These are phyloP conservation scores for Phytophthora palmivora DNA, from an alignment of 352 stramenopile genomes.

Conservation along the genomic window DNA sequence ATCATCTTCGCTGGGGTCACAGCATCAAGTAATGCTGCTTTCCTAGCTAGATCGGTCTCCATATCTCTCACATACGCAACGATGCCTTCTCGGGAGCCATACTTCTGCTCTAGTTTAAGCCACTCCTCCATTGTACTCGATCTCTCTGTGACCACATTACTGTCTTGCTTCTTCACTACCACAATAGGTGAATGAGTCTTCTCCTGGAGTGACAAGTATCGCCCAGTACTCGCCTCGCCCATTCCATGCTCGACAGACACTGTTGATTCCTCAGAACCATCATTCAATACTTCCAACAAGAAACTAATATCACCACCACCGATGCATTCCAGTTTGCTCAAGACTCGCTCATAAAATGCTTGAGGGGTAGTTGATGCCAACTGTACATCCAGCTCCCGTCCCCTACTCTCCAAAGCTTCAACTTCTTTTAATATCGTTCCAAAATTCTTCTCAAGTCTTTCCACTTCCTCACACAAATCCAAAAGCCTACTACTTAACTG, in stretches of 20 bases:
- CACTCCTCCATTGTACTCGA: background rate
- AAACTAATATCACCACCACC: background rate
- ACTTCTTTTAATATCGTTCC: background rate
- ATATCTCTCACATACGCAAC: background rate
- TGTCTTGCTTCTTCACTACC: background rate
- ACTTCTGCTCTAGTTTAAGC: conserved; percentile 1
- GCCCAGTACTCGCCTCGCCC: conserved; percentile 5
- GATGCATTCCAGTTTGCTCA: conserved; percentile 1
- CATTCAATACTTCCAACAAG: conserved; percentile 3
- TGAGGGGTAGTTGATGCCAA: conserved; percentile 1
- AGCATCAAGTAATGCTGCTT: background rate
- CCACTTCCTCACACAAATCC: conserved; percentile 2
- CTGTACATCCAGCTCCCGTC: conserved; percentile 1
- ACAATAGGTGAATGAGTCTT: background rate
- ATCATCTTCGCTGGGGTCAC: conserved; percentile 1
- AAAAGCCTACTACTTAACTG: background rate
- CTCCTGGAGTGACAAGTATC: conserved; percentile 14
- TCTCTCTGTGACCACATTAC: background rate
- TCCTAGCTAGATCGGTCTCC: background rate
- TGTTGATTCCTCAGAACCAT: background rate
- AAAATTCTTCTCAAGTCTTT: background rate
- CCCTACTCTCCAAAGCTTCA: conserved; percentile 3
- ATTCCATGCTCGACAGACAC: conserved; percentile 4
- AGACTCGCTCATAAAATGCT: conserved; percentile 6
- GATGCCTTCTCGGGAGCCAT: background rate